Evolutionary conservation across 2,329 filamentous ascomycete genomes (phyloP), one percentile per base, ranked within the genome.

Genomic region (Claviceps sorghi): DNA sequence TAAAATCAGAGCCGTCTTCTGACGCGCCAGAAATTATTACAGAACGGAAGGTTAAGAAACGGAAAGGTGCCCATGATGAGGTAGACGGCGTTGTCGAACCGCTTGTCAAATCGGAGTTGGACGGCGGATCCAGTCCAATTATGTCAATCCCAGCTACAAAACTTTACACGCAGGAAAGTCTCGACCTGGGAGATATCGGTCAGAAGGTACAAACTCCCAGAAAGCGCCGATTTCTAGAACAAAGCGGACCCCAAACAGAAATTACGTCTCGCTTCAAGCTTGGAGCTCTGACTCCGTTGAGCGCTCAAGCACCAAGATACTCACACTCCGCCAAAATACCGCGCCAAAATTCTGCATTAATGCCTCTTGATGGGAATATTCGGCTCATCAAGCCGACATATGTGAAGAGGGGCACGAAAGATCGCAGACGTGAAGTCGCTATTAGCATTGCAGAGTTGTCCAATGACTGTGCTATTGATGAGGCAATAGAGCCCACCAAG

Each of bases 1-100:
- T 79, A 26, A 79, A 80, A 57, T 52, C 64, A n/a, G 77, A 80
- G 55, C 72, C 73, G 2, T 76, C 73, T 4, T 81, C 78, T 0
- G 77, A 80, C 53, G 61, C 60, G 2, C 75, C 73, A 0, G 63
- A 79, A 1, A 59, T 81, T 6, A 62, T 80, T 2, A 77, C 69
- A 3, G 76, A 77, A 55, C 71, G 75, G 15, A 59, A 60, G 19
- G 61, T 79, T 1, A 69, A 69, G 46, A 79, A 77, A 57, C 67
- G 75, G 48, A 77, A 72, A 57, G 60, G 65, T 10, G 57, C 61
- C 2, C 62, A 61, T 9, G 46, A 53, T 3, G 58, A 64, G 10
- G 9, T 51, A 3, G 59, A 57, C 4, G 55, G 59, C n/a, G 53
- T 56, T 4, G 61, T 60, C 2, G 47, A 59, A 17, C 61, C 59